Conservation (phyloP, 257 asterid genomes). For the Pogostemon cablin region DNA sequence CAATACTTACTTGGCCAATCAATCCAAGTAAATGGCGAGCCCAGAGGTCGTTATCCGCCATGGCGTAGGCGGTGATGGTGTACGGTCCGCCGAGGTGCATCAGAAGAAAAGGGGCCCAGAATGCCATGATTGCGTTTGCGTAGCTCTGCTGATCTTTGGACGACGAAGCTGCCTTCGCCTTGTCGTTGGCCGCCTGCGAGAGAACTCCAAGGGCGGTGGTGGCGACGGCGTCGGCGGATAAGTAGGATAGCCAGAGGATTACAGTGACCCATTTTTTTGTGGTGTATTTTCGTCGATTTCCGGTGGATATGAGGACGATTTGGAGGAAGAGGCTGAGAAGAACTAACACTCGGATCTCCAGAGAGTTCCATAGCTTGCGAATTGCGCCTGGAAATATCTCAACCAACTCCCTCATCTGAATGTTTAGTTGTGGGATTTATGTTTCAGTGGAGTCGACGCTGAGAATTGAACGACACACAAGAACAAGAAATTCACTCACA, state of each 20-base stretch:
- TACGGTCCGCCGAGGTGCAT: constrained; percentile 52
- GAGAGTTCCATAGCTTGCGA: too few species aligned
- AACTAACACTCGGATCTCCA: not conserved
- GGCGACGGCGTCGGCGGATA: constrained; percentile 36
- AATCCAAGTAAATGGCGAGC: constrained; percentile 37
- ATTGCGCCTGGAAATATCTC: too few species aligned
- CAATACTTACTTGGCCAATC: constrained; percentile 29
- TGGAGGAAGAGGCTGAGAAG: constrained; percentile 29
- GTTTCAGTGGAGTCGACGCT: too few species aligned
- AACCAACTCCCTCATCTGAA: too few species aligned
- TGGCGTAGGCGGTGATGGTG: constrained; percentile 47
- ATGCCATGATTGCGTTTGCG: constrained; percentile 15
- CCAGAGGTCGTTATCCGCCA: constrained; percentile 55
- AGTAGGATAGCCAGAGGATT: constrained; percentile 27
- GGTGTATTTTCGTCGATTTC: constrained; percentile 31
- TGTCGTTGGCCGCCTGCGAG: not conserved
- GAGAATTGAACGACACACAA: too few species aligned
- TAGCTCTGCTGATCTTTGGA: not conserved
- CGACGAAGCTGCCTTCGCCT: constrained; percentile 2
- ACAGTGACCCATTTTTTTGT: not conserved
- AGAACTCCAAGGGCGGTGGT: constrained; percentile 36
- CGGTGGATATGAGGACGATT: constrained; percentile 11
- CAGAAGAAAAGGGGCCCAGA: constrained; percentile 52
- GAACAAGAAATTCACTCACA: too few species aligned
- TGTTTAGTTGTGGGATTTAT: too few species aligned